A percentile compares a stretch with the other conserved stretches of the same genome.
Evolutionary conservation across 139 green algal genomes (phyloP).

Genomic region (Choricystis sp.): DNA sequence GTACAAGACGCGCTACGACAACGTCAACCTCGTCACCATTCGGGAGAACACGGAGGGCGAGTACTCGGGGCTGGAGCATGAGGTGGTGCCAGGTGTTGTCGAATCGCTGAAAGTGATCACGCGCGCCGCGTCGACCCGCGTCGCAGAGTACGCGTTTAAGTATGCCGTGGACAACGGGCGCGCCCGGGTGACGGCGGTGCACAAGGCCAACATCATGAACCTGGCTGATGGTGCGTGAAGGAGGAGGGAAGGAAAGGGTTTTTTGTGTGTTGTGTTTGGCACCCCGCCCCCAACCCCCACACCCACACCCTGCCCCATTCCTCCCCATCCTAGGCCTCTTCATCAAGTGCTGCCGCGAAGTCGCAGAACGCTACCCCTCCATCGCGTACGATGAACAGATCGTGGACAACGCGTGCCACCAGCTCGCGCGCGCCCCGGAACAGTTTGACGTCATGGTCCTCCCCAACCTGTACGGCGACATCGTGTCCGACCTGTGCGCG

Average conservation of each 20-base stretch:
- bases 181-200: conserved; percentile 57
- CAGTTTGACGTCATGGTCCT: conserved; percentile 94
- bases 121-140: conserved; percentile 50
- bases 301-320: background rate
- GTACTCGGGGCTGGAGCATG: conserved; percentile 90
- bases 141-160: conserved; percentile 85
- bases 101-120: conserved; percentile 94
- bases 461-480: conserved; percentile 95
- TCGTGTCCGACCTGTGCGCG: conserved; percentile 87
- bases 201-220: conserved; percentile 97
- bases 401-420: conserved; percentile 96
- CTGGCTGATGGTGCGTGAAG: conserved; percentile 45
- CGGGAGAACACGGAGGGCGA: conserved; percentile 96
- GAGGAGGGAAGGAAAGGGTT: too few species aligned
- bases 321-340: conserved; percentile 49
- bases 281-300: background rate
- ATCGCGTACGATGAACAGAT: conserved; percentile 93
- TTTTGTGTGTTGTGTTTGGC: background rate
- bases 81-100: conserved; percentile 86
- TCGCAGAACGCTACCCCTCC: conserved; percentile 59
- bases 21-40: conserved; percentile 89
- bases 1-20: conserved; percentile 90
- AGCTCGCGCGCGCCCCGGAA: conserved; percentile 55
- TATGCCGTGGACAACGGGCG: conserved; percentile 69
- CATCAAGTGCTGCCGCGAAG: conserved; percentile 74